A percentile compares a stretch with the other conserved stretches of the same genome.
These are phyloP conservation scores for Metschnikowia peoriensis DNA, from an alignment of 805 yeast genomes.

Conservation along the genomic window DNA sequence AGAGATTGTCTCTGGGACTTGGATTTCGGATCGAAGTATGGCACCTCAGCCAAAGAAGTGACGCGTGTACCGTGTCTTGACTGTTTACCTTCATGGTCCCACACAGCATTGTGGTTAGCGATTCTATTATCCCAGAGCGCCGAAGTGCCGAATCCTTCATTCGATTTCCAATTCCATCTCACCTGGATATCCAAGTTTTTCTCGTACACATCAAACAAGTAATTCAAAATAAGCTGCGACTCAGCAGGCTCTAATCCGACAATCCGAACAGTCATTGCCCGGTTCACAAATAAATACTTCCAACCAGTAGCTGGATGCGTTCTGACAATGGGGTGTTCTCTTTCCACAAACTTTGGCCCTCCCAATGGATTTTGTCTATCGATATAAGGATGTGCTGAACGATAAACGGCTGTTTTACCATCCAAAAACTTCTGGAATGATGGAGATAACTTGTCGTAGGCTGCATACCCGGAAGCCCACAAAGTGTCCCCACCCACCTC, in stretches of 20 bases:
- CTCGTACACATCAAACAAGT: constrained; percentile 8
- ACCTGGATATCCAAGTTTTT: constrained; percentile 48
- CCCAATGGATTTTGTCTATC: constrained; percentile 29
- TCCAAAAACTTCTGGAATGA: background rate
- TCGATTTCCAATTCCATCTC: constrained; percentile 8
- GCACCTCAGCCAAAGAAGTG: background rate
- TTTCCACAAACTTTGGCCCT: constrained; percentile 25
- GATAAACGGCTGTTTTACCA: constrained; percentile 15
- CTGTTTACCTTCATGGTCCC: constrained; percentile 43
- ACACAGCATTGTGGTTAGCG: constrained; percentile 49
- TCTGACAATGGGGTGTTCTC: constrained; percentile 27
- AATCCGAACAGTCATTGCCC: constrained; percentile 25
- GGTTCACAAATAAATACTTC: constrained; percentile 26
- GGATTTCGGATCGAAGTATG: background rate
- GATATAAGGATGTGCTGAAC: constrained; percentile 38
- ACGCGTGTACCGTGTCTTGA: constrained; percentile 26
- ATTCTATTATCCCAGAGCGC: constrained; percentile 61
- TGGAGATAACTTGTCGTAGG: background rate
- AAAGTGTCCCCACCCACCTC: background rate
- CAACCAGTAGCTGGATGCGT: constrained; percentile 31
- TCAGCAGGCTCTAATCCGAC: constrained; percentile 26
- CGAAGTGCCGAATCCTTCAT: constrained; percentile 41
- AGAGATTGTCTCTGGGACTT: background rate
- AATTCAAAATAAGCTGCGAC: constrained; percentile 9
- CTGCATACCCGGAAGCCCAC: background rate